Conservation (phyloP, 1,139 yeast genomes). For the Nematodospora anomalae region DNA sequence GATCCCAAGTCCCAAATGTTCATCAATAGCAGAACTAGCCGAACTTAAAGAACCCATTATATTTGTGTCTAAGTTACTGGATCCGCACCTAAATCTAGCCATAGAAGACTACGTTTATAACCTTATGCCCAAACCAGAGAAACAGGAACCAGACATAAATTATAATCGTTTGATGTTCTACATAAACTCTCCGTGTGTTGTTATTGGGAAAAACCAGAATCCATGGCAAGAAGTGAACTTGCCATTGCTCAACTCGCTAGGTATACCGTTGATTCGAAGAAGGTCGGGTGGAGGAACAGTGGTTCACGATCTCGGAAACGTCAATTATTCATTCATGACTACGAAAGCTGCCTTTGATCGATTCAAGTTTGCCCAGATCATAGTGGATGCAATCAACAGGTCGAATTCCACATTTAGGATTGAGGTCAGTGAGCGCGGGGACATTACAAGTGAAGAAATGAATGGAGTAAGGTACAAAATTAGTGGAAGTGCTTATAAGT, state of each 20-base stretch:
- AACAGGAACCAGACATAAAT: slow-evolving; percentile 10
- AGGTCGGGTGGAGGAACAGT: slow-evolving; percentile 97
- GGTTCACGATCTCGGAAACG: slow-evolving; percentile 91
- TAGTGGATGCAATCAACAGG: slow-evolving; percentile 52
- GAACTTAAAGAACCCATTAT: slow-evolving; percentile 26
- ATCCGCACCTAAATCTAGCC: slow-evolving; percentile 79
- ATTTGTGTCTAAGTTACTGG: slow-evolving; percentile 48
- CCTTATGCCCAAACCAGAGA: slow-evolving; percentile 51
- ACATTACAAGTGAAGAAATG: slow-evolving; percentile 50
- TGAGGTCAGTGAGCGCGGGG: slow-evolving; percentile 70
- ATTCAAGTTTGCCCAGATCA: slow-evolving; percentile 54
- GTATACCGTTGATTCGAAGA: slow-evolving; percentile 74
- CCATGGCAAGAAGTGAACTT: slow-evolving; percentile 88
- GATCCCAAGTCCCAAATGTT: neutral
- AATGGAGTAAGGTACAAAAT: slow-evolving; percentile 51
- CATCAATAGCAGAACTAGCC: slow-evolving; percentile 2
- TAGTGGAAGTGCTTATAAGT: slow-evolving; percentile 89
- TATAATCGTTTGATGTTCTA: slow-evolving; percentile 68
- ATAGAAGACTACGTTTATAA: slow-evolving; percentile 77
- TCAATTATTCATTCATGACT: slow-evolving; percentile 81
- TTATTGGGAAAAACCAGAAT: slow-evolving; percentile 94
- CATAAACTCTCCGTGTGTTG: slow-evolving; percentile 79
- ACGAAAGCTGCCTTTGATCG: slow-evolving; percentile 67
- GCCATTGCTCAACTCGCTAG: slow-evolving; percentile 50
- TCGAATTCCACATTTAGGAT: slow-evolving; percentile 25